Evolutionary conservation across 352 stramenopile genomes (phyloP).

Genomic region (Pythium brachiatum): DNA sequence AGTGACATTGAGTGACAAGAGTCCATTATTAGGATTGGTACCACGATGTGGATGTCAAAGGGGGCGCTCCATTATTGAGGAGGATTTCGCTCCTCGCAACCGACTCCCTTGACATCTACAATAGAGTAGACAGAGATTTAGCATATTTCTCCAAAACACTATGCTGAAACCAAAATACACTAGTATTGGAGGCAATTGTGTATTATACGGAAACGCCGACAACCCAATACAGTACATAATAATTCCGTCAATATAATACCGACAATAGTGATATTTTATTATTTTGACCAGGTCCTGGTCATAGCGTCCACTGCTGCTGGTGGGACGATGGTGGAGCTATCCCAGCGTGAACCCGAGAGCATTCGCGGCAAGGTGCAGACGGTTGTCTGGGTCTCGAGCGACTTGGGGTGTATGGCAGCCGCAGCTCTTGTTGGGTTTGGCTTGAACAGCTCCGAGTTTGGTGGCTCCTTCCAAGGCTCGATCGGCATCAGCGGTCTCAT

Average conservation of each 20-base stretch:
- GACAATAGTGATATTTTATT: too few species aligned
- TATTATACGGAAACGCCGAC: too few species aligned
- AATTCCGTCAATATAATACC: too few species aligned
- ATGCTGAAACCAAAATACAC: too few species aligned
- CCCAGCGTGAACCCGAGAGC: constrained; percentile 30
- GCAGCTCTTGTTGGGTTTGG: constrained; percentile 30
- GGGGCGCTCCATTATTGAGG: background rate
- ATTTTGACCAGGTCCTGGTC: too few species aligned
- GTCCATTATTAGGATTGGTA: background rate
- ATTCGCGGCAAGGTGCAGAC: constrained; percentile 32
- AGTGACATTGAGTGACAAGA: background rate
- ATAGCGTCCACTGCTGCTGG: constrained; percentile 48
- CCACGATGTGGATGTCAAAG: background rate
- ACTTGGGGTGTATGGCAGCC: constrained; percentile 13
- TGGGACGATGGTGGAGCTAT: constrained; percentile 37
- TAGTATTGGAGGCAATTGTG: too few species aligned
- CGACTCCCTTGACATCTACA: background rate
- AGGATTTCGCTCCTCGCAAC: background rate
- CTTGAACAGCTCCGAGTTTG: constrained; percentile 31
- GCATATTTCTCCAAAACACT: too few species aligned
- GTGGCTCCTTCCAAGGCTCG: constrained; percentile 21
- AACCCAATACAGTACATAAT: too few species aligned
- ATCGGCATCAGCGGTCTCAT: constrained; percentile 13
- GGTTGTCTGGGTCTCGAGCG: constrained; percentile 26
- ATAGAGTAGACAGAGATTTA: constrained; percentile 16